Conservation (phyloP, 163 green algal species). For the Volvox carteri region DNA sequence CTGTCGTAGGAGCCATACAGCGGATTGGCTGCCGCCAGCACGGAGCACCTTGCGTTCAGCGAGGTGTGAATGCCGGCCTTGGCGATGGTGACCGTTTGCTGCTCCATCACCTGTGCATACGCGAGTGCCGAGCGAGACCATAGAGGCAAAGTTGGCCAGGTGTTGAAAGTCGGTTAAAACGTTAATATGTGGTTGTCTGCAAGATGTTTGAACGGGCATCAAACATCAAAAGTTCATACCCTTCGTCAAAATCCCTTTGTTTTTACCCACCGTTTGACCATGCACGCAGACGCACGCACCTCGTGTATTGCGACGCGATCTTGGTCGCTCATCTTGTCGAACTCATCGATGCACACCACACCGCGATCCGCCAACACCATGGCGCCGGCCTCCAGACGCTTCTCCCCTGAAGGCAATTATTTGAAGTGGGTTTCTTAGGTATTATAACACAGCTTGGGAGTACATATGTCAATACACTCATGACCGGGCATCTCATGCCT, state of each 20-base stretch:
- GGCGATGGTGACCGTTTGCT: conserved; percentile 99
- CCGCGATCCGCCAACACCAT: conserved; percentile 99
- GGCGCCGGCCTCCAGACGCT: conserved; percentile 96
- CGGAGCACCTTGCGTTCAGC: conserved; percentile 97
- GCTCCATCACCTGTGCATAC: conserved; percentile 90
- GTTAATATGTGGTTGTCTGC: no score
- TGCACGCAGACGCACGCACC: no score
- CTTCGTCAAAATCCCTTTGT: no score
- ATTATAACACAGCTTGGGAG: background rate
- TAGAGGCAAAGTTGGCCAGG: no score
- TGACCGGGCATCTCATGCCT: no score
- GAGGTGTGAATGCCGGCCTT: conserved; percentile 98
- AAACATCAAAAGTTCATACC: no score
- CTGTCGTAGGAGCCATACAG: conserved; percentile 97
- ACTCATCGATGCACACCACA: conserved; percentile 99
- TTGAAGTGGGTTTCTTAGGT: background rate
- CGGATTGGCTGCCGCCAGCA: conserved; percentile 98
- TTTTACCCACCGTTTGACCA: no score
- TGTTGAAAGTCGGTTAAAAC: no score
- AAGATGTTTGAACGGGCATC: no score
- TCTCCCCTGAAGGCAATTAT: conserved; percentile 82
- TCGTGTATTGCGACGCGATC: conserved; percentile 99
- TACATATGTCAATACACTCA: no score
- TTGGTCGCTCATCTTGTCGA: conserved; percentile 99
- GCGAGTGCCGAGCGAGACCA: no score